phyloP scores from a whole-genome alignment of 768 basidiomycete species.

The Podaxis sp. region DNA sequence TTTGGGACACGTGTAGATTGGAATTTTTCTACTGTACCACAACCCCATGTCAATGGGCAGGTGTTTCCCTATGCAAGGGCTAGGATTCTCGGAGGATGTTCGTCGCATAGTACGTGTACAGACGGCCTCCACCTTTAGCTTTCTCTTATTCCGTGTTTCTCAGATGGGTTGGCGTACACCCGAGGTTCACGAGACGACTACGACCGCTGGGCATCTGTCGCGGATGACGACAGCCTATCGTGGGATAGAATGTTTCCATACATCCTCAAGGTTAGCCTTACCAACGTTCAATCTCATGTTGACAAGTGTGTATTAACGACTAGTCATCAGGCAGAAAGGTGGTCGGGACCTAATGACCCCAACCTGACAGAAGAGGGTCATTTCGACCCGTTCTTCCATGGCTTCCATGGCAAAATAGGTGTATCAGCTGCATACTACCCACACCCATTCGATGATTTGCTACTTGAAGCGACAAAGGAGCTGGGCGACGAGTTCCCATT shows the following conservation, averaged over 20 bases:
- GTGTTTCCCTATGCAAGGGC: conserved; percentile 23
- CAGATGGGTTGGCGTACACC: conserved; percentile 12
- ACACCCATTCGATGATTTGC: conserved; percentile 8
- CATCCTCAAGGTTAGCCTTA: conserved; percentile 5
- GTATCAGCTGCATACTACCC: conserved; percentile 25
- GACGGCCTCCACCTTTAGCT: background rate
- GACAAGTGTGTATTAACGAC: background rate
- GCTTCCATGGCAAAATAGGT: conserved; percentile 19
- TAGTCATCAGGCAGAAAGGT: background rate
- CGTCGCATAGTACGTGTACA: conserved; percentile 20
- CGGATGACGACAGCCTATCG: conserved; percentile 7
- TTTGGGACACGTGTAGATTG: conserved; percentile 15
- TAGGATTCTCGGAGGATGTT: conserved; percentile 26
- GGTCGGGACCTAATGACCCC: conserved; percentile 14
- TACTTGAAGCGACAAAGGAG: conserved; percentile 26
- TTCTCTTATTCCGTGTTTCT: background rate
- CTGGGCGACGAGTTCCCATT: conserved; percentile 33
- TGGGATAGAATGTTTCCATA: conserved; percentile 15
- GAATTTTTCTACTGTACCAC: conserved; percentile 22
- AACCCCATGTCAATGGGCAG: conserved; percentile 21
- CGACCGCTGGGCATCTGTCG: conserved; percentile 7
- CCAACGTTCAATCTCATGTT: background rate
- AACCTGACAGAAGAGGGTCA: conserved; percentile 19
- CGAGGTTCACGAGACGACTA: conserved; percentile 13
- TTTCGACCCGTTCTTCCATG: conserved; percentile 29